Conservation (phyloP, 495 filamentous ascomycete species). For the Neurospora sp. region DNA sequence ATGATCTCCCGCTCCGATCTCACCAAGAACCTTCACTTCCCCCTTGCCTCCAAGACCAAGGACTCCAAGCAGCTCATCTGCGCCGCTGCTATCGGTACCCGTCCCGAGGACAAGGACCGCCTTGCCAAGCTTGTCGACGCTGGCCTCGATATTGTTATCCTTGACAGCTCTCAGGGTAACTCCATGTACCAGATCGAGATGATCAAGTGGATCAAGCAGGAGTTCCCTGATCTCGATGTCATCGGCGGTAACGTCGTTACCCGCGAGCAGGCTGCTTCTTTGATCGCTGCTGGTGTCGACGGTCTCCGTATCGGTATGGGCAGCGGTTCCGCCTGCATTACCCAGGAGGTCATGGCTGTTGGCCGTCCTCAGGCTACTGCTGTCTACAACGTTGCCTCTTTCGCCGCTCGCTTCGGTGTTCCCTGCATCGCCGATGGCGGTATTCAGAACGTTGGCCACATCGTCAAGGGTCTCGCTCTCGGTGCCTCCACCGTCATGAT, state of each 20-base stretch:
- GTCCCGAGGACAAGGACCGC: slow-evolving; percentile 79
- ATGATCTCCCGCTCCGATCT: slow-evolving; percentile 94
- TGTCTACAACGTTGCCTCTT: slow-evolving; percentile 78
- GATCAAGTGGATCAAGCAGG: slow-evolving; percentile 88
- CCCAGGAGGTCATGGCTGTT: slow-evolving; percentile 99
- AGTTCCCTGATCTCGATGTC: slow-evolving; percentile 77
- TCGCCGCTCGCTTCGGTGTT: slow-evolving; percentile 88
- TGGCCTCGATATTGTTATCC: slow-evolving; percentile 87
- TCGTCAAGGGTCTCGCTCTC: slow-evolving; percentile 93
- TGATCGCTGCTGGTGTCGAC: slow-evolving; percentile 93
- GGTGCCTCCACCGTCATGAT: slow-evolving; percentile 98
- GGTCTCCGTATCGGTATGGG: slow-evolving; percentile 99
- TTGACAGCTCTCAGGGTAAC: slow-evolving; percentile 96
- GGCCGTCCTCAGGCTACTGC: slow-evolving; percentile 89
- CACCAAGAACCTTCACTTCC: slow-evolving; percentile 98
- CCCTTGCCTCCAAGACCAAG: slow-evolving; percentile 90
- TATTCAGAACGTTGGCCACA: slow-evolving; percentile 96
- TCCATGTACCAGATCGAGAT: slow-evolving; percentile 95
- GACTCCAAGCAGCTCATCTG: slow-evolving; percentile 96
- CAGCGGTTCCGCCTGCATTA: slow-evolving; percentile 95
- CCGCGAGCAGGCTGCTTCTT: slow-evolving; percentile 77
- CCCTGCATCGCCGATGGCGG: slow-evolving; percentile 97
- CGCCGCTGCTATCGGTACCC: slow-evolving; percentile 89
- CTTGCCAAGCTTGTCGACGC: slow-evolving; percentile 87
- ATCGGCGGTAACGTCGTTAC: slow-evolving; percentile 98